Conservation (phyloP, 768 basidiomycete genomes). For the Porpolomopsis calyptriformis region DNA sequence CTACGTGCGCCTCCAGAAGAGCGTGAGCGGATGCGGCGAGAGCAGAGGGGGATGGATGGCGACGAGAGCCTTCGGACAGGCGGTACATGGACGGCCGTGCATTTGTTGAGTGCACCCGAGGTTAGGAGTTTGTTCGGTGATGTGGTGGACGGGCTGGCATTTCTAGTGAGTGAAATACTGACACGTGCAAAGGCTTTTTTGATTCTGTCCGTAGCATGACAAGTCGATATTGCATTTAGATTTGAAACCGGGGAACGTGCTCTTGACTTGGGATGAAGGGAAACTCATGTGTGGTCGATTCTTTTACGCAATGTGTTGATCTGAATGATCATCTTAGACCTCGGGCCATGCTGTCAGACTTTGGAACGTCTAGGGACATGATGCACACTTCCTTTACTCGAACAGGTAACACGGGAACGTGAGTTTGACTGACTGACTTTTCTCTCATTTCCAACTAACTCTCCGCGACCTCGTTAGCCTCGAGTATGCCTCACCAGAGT, state of each 20-base stretch:
- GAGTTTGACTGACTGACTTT: conserved; percentile 20
- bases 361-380: conserved; percentile 92
- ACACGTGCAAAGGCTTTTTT: not conserved
- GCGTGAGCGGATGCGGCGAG: conserved; percentile 47
- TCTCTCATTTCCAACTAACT: not conserved
- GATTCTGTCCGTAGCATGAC: conserved; percentile 43
- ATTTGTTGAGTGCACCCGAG: conserved; percentile 79
- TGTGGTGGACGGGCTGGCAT: conserved; percentile 77
- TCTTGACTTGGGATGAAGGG: conserved; percentile 87
- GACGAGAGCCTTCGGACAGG: conserved; percentile 12
- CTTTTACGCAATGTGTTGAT: not conserved
- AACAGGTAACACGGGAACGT: conserved; percentile 95
- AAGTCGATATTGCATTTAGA: conserved; percentile 86
- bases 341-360: conserved; percentile 90
- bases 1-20: conserved; percentile 57
- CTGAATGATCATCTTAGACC: conserved; percentile 42
- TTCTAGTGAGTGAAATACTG: conserved; percentile 48
- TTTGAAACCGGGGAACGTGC: conserved; percentile 87
- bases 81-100: conserved; percentile 60
- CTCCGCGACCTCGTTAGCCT: conserved; percentile 32
- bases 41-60: conserved; percentile 32
- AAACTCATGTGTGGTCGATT: conserved; percentile 51
- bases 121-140: conserved; percentile 72
- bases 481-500: conserved; percentile 86
- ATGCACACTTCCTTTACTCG: conserved; percentile 54